phyloP scores from a whole-genome alignment of 139 green algal species.

The Coelastrella sp. region DNA sequence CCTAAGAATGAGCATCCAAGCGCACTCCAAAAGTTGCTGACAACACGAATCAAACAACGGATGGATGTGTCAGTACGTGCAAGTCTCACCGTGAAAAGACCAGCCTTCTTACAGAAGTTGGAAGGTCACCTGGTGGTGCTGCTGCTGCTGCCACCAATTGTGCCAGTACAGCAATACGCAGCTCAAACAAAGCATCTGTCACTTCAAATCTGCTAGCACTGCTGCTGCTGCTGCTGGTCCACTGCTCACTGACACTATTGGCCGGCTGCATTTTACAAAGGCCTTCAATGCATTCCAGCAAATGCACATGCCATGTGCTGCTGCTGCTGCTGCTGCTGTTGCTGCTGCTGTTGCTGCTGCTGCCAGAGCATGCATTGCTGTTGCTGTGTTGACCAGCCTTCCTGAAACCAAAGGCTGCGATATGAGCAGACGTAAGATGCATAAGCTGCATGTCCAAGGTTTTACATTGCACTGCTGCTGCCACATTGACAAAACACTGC shows the following conservation, averaged over 20 bases:
- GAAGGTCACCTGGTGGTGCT: neutral
- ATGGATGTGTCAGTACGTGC: too few species aligned
- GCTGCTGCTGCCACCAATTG: constrained; percentile 8
- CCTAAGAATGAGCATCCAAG: too few species aligned
- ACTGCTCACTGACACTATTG: too few species aligned
- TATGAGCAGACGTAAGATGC: too few species aligned
- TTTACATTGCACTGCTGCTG: neutral
- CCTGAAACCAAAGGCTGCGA: too few species aligned
- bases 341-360: constrained; percentile 1
- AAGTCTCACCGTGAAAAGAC: constrained; percentile 15
- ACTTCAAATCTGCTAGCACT: neutral
- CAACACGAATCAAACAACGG: too few species aligned
- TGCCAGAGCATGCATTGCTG: neutral
- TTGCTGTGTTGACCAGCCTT: too few species aligned
- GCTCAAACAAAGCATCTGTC: too few species aligned
- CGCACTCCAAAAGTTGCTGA: too few species aligned
- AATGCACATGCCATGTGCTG: neutral
- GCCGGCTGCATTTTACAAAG: neutral
- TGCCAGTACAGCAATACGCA: neutral
- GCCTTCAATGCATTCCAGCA: neutral
- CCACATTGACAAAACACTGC: neutral
- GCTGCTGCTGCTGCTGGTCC: neutral
- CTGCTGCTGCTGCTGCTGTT: constrained; percentile 1
- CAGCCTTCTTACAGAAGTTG: neutral
- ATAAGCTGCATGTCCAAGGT: too few species aligned